A percentile compares a stretch with the other conserved stretches of the same genome.
These are phyloP conservation scores for Sequoiadendron giganteum DNA, from an alignment of 75 land plant genomes.

Conservation along the genomic window DNA sequence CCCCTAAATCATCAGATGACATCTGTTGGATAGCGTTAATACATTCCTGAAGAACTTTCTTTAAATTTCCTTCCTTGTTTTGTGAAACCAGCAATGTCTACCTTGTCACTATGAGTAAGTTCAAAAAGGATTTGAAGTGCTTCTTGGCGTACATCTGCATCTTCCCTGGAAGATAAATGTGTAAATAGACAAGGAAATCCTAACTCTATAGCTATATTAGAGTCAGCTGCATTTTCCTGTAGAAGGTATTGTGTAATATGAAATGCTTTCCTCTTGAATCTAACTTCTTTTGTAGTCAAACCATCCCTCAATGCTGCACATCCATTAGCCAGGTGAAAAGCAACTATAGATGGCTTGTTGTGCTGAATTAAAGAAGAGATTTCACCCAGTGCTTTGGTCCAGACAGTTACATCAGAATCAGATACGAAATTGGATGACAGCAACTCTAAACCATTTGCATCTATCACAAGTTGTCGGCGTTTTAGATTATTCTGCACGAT, in stretches of 20 bases:
- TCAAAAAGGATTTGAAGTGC: slow-evolving; percentile 76
- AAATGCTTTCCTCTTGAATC: slow-evolving; percentile 94
- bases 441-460: slow-evolving; percentile 78
- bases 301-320: slow-evolving; percentile 84
- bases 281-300: slow-evolving; percentile 58
- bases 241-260: slow-evolving; percentile 81
- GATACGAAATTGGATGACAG: slow-evolving; percentile 72
- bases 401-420: slow-evolving; percentile 74
- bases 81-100: background rate
- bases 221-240: slow-evolving; percentile 78
- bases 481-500: slow-evolving; percentile 96
- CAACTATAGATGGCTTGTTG: slow-evolving; percentile 75
- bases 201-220: slow-evolving; percentile 56
- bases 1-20: slow-evolving; percentile 69
- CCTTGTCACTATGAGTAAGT: slow-evolving; percentile 40
- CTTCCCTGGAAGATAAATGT: slow-evolving; percentile 63
- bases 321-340: slow-evolving; percentile 90
- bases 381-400: slow-evolving; percentile 96
- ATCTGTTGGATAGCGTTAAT: slow-evolving; percentile 51
- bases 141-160: slow-evolving; percentile 82
- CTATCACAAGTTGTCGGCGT: slow-evolving; percentile 94
- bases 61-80: slow-evolving; percentile 57
- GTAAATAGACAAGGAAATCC: slow-evolving; percentile 72
- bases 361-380: slow-evolving; percentile 88
- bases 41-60: slow-evolving; percentile 55